A percentile compares a stretch with the other conserved stretches of the same genome.
Evolutionary conservation across 768 basidiomycete genomes (phyloP).

Genomic region (Boletus speciosus): DNA sequence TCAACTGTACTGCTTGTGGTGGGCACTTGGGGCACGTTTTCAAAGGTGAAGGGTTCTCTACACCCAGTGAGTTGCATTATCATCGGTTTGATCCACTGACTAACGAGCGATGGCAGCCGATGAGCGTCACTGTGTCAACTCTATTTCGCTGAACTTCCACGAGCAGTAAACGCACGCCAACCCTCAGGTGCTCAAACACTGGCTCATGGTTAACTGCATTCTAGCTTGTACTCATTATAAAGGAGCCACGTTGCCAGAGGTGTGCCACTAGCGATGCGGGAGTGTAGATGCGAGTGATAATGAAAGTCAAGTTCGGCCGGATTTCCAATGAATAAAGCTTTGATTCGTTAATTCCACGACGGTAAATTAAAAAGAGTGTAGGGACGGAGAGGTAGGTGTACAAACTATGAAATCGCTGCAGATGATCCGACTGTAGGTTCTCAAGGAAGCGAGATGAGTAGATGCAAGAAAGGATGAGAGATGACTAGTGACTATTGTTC

Average conservation of each 20-base stretch:
- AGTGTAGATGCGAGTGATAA: not conserved
- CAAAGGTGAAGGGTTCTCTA: constrained; percentile 82
- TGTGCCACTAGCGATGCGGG: not conserved
- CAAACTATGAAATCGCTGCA: constrained; percentile 16
- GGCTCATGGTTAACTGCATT: not conserved
- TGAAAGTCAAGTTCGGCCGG: not conserved
- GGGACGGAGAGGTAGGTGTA: constrained; percentile 19
- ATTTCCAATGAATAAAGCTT: constrained; percentile 1
- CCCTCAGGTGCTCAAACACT: not conserved
- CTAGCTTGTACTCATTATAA: not conserved
- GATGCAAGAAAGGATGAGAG: not conserved
- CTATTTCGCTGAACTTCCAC: constrained; percentile 75
- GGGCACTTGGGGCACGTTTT: constrained; percentile 96
- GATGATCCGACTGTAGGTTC: constrained; percentile 12
- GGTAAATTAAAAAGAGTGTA: constrained; percentile 23
- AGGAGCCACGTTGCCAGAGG: not conserved
- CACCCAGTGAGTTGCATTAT: constrained; percentile 56
- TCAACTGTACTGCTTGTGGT: constrained; percentile 85
- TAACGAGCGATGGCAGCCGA: constrained; percentile 46
- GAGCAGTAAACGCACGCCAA: constrained; percentile 26
- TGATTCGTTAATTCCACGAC: constrained; percentile 16
- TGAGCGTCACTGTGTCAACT: constrained; percentile 89
- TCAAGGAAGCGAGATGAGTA: constrained; percentile 1
- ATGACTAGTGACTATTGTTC: constrained; percentile 21
- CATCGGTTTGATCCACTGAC: not conserved